A percentile compares a stretch with the other conserved stretches of the same genome.
phyloP scores from a whole-genome alignment of 2,329 filamentous ascomycete genomes.

The Gaeumannomyces sp. region DNA sequence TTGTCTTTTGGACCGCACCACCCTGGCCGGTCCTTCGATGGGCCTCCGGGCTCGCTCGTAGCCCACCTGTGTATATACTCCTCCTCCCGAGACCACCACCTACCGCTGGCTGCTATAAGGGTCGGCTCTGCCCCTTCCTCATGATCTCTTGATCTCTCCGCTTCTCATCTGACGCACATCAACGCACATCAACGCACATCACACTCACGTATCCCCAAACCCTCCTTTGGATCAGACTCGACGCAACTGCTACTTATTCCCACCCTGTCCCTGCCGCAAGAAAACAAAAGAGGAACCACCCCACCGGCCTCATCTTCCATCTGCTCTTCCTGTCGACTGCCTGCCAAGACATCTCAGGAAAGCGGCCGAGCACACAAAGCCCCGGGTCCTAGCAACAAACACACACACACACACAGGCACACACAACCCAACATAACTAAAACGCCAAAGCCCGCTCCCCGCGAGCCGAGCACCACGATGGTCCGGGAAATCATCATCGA shows the following conservation, averaged over 20 bases:
- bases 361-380: not conserved
- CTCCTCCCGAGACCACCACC: too few species aligned
- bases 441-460: not conserved
- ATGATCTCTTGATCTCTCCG: not conserved
- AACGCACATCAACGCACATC: not conserved
- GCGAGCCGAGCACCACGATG: not conserved
- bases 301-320: not conserved
- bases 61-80: not conserved
- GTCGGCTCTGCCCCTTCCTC: not conserved
- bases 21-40: not conserved
- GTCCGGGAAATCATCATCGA: conserved; percentile 7
- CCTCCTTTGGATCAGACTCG: not conserved
- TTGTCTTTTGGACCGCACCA: not conserved
- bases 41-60: not conserved
- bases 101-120: not conserved
- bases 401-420: too few species aligned
- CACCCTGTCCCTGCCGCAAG: too few species aligned
- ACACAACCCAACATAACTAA: not conserved
- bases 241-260: not conserved
- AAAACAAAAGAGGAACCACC: too few species aligned
- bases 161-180: not conserved
- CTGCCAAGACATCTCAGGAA: not conserved
- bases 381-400: not conserved
- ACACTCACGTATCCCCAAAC: not conserved
- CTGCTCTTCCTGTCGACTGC: not conserved